Percentiles rank a stretch among this genome's conserved stretches.
Evolutionary conservation across 495 filamentous ascomycete species (phyloP).

Genomic region (Penicillium odoratum): DNA sequence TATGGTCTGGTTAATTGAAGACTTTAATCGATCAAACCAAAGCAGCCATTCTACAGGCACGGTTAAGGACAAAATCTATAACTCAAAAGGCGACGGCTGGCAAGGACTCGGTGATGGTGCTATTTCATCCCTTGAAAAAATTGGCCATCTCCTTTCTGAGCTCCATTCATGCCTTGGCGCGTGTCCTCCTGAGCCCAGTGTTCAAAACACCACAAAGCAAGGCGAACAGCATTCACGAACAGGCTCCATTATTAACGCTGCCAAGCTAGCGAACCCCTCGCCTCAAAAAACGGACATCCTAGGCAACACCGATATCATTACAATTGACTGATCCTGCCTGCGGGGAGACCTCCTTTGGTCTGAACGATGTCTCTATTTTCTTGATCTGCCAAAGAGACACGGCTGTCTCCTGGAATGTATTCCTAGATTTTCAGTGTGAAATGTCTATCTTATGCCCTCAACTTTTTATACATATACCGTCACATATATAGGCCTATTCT

Average conservation of each 20-base stretch:
- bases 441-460: slow-evolving; percentile 14
- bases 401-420: slow-evolving; percentile 23
- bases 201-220: slow-evolving; percentile 9
- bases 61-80: slow-evolving; percentile 37
- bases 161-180: slow-evolving; percentile 33
- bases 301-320: slow-evolving; percentile 37
- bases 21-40: slow-evolving; percentile 24
- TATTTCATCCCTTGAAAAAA: slow-evolving; percentile 35
- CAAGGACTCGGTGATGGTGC: slow-evolving; percentile 48
- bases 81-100: slow-evolving; percentile 50
- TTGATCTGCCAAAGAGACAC: slow-evolving; percentile 5
- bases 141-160: slow-evolving; percentile 43
- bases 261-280: slow-evolving; percentile 1
- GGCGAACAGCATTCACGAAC: neutral
- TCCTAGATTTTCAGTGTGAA: slow-evolving; percentile 26
- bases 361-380: neutral
- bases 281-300: slow-evolving; percentile 14
- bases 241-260: neutral
- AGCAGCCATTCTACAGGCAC: slow-evolving; percentile 18
- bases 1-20: slow-evolving; percentile 44
- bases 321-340: slow-evolving; percentile 36
- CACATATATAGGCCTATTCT: neutral
- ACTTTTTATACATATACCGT: neutral
- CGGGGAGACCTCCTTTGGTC: neutral
- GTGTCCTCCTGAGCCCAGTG: slow-evolving; percentile 14